phyloP scores from a whole-genome alignment of 306 rosid genomes.

The Cicer bijugum region DNA sequence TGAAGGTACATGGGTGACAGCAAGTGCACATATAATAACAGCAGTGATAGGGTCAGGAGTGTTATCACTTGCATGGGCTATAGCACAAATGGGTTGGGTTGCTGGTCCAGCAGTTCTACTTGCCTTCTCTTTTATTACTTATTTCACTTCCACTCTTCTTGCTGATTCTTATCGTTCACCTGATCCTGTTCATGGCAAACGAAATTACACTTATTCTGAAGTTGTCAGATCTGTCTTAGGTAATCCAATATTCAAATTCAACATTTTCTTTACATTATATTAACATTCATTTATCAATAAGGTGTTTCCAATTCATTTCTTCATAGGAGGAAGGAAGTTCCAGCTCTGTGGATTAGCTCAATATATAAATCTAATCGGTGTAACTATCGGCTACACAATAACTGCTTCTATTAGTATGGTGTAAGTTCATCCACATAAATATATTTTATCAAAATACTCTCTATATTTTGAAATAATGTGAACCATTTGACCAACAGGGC shows the following conservation, averaged over 20 bases:
- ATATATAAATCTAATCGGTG: slow-evolving; percentile 78
- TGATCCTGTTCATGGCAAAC: slow-evolving; percentile 78
- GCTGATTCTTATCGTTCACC: slow-evolving; percentile 87
- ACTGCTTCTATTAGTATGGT: slow-evolving; percentile 97
- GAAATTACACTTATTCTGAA: slow-evolving; percentile 89
- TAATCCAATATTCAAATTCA: background rate
- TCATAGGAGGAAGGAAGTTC: slow-evolving; percentile 73
- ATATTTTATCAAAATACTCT: background rate
- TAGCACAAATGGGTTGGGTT: slow-evolving; percentile 92
- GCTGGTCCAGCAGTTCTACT: slow-evolving; percentile 82
- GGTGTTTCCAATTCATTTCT: background rate
- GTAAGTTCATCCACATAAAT: slow-evolving; percentile 54
- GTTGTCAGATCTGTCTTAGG: slow-evolving; percentile 73
- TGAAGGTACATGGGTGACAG: slow-evolving; percentile 93
- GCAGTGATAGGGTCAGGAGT: slow-evolving; percentile 99
- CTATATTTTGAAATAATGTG: background rate
- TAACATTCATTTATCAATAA: too few relatives aligned
- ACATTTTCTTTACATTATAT: too few relatives aligned
- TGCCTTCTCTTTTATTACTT: slow-evolving; percentile 87
- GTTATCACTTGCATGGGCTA: slow-evolving; percentile 90
- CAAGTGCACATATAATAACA: slow-evolving; percentile 95
- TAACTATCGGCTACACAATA: slow-evolving; percentile 90
- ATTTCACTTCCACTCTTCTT: slow-evolving; percentile 90
- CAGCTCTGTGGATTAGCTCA: slow-evolving; percentile 94
- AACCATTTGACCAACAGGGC: slow-evolving; percentile 56